Conservation (phyloP, 768 basidiomycete genomes). For the Suillus sp. region DNA sequence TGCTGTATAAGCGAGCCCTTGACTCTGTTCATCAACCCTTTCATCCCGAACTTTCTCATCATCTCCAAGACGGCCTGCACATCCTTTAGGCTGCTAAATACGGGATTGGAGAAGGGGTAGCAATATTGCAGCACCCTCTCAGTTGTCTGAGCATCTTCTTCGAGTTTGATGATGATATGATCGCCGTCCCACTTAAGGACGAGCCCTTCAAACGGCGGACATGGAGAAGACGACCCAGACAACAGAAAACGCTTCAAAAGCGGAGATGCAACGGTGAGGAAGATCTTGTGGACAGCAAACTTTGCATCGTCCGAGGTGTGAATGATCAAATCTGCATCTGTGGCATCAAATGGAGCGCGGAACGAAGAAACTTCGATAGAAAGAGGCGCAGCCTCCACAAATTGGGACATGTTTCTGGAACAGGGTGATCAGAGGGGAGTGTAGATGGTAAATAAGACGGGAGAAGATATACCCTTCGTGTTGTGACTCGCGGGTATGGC, state of each 20-base stretch:
- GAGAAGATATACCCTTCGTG: slow-evolving; percentile 6
- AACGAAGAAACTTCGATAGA: slow-evolving; percentile 30
- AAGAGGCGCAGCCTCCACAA: slow-evolving; percentile 26
- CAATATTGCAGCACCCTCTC: slow-evolving; percentile 37
- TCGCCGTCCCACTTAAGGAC: slow-evolving; percentile 25
- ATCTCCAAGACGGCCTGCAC: slow-evolving; percentile 37
- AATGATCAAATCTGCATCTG: slow-evolving; percentile 44
- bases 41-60: slow-evolving; percentile 44
- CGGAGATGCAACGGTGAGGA: slow-evolving; percentile 44
- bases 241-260: slow-evolving; percentile 39
- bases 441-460: neutral
- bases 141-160: slow-evolving; percentile 36
- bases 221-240: slow-evolving; percentile 30
- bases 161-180: slow-evolving; percentile 31
- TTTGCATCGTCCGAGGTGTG: slow-evolving; percentile 42
- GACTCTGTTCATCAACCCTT: slow-evolving; percentile 32
- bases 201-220: slow-evolving; percentile 31
- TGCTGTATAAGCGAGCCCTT: slow-evolving; percentile 30
- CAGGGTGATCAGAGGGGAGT: neutral
- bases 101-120: slow-evolving; percentile 39
- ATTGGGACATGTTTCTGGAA: slow-evolving; percentile 30
- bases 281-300: slow-evolving; percentile 47
- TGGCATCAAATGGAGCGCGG: slow-evolving; percentile 41
- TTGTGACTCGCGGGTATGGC: slow-evolving; percentile 4
- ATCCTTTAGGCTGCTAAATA: slow-evolving; percentile 35